A percentile compares a stretch with the other conserved stretches of the same genome.
phyloP scores from a whole-genome alignment of 257 asterid genomes.

The Rehmannia glutinosa region DNA sequence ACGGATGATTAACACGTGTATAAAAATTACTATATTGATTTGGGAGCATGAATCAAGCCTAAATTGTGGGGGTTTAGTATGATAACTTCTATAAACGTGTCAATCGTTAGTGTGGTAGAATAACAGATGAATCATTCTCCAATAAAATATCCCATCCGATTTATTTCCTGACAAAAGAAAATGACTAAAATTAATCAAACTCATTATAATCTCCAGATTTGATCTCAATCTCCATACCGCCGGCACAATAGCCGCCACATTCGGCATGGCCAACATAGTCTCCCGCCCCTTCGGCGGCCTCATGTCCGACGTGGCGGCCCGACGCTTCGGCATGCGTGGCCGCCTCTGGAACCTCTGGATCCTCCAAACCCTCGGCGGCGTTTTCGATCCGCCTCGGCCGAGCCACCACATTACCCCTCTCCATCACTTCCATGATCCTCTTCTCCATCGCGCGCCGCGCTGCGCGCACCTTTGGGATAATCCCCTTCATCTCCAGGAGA shows the following conservation, averaged over 20 bases:
- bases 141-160: no score
- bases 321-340: slow-evolving; percentile 58
- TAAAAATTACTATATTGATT: no score
- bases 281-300: slow-evolving; percentile 56
- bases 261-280: slow-evolving; percentile 52
- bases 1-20: no score
- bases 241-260: slow-evolving; percentile 52
- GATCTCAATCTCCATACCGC: slow-evolving; percentile 52
- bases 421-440: slow-evolving; percentile 36
- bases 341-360: slow-evolving; percentile 52
- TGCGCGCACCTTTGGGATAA: slow-evolving; percentile 54
- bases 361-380: slow-evolving; percentile 52
- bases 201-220: no score
- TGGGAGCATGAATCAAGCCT: no score
- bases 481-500: slow-evolving; percentile 50
- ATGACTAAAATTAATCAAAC: no score
- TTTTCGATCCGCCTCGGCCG: slow-evolving; percentile 12
- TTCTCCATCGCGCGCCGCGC: slow-evolving; percentile 59
- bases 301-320: slow-evolving; percentile 35
- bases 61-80: no score
- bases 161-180: neutral
- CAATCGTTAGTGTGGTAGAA: no score
- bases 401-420: slow-evolving; percentile 16
- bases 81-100: no score
- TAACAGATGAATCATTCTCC: no score